Evolutionary conservation across 345 rosid genomes (phyloP), one percentile per base, ranked within the genome.

Genomic region (Sonneratia alba): DNA sequence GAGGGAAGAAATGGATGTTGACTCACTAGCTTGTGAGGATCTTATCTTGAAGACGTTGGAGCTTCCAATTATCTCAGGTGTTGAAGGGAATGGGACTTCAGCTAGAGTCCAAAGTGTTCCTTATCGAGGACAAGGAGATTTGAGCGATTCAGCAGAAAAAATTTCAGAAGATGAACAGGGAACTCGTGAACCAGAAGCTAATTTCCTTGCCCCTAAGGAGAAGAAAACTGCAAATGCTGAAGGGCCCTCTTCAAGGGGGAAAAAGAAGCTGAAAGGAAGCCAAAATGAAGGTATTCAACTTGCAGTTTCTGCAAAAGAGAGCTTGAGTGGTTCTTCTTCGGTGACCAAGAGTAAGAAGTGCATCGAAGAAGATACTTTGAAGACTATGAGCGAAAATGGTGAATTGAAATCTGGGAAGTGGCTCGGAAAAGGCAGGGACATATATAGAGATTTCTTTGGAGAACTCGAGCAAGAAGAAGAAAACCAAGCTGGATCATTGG

Each of bases 361-460:
- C 70, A 74, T 71, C 65, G 67, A 61, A 67, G 78, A 67, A 10
- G 86, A 84, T 57, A 76, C 63, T 67, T 71, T 24, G 68, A 47
- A 64, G 48, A 68, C 75, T 70, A 84, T 81, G 81, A 79, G 76
- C 67, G 91, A 85, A 67, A 34, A 77, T 63, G 81, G 71, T 70
- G 85, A 83, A 40, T 62, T 76, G 70, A 88, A 86, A 79, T 76
- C 56, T 22, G 83, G 68, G 42, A 85, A 81, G 80, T 78, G 76
- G 68, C 51, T 67, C 70, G 87, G 70, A 72, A 87, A 83, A 73
- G 78, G 76, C 8, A 91, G 83, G 32, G 94, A 93, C 67, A 78
- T 74, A 51, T 86, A 89, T 78, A 83, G 74, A 75, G 97, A 86
- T 32, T 88, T 87, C 80, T 87, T 88, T 75, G 96, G 97, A 70